Evolutionary conservation across 805 yeast genomes (phyloP).

Genomic region (Wickerhamiella spandovensis): DNA sequence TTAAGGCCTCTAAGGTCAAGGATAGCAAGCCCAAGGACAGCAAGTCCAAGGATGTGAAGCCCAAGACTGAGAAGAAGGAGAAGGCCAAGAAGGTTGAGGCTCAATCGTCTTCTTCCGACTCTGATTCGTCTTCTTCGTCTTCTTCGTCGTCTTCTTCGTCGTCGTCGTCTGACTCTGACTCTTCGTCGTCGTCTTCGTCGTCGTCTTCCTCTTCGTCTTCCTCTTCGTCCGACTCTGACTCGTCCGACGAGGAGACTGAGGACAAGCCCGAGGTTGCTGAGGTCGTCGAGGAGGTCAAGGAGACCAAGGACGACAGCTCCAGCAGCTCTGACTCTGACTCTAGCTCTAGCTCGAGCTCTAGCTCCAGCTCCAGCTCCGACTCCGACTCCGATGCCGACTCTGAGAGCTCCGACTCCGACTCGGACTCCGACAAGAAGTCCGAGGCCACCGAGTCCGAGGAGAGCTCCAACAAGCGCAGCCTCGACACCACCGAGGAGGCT

Average conservation of each 20-base stretch:
- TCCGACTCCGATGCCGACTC: conserved; percentile 15
- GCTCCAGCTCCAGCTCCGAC: conserved; percentile 17
- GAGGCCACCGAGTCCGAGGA: conserved; percentile 28
- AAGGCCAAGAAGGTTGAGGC: conserved; percentile 14
- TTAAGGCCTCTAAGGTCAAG: conserved; percentile 1
- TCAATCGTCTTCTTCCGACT: conserved; percentile 18
- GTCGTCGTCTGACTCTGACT: conserved; percentile 5
- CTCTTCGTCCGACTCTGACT: conserved; percentile 15
- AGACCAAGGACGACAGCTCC: conserved; percentile 11
- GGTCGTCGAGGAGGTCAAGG: conserved; percentile 7
- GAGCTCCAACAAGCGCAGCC: conserved; percentile 26
- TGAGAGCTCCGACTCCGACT: conserved; percentile 17
- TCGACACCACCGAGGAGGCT: conserved; percentile 32
- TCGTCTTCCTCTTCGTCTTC: conserved; percentile 22
- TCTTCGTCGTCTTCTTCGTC: not conserved
- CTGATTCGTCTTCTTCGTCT: conserved; percentile 10
- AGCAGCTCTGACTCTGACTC: conserved; percentile 23
- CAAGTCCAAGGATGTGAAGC: conserved; percentile 6
- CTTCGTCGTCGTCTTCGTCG: conserved; percentile 15
- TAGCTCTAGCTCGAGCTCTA: conserved; percentile 14
- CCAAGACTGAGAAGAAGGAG: conserved; percentile 5
- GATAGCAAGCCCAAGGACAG: conserved; percentile 16
- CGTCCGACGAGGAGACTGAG: conserved; percentile 10
- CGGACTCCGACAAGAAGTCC: conserved; percentile 20
- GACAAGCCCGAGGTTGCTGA: conserved; percentile 10